Evolutionary conservation across 306 rosid genomes (phyloP), one percentile per base, ranked within the genome.

Genomic region (Casuarina glauca): DNA sequence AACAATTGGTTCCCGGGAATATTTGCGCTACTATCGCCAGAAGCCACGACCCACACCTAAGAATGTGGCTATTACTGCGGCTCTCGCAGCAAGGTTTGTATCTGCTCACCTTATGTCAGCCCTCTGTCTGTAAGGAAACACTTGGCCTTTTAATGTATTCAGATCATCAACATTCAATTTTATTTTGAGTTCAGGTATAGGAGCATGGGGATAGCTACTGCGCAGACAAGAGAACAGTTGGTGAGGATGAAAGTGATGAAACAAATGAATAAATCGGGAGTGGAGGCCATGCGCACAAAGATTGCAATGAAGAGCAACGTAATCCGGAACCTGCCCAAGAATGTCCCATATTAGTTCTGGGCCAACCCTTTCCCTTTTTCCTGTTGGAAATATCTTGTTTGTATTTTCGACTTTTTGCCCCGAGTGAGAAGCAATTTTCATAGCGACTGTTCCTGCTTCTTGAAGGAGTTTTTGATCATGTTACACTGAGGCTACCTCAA

Each of bases 1-100:
- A 88, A 85, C 90, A 19, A 91, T 96, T 64, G 99, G 99, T 58
- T 90, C 92, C n/a, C 90, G 99, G 38, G 97, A 93, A 72, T 96
- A 72, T 83, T 69, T 96, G 87, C 99, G 99, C 73, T 96, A 96
- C 60, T 96, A 96, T 83, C 97, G 99, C 75, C 99, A 96, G 81
- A 93, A 93, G 67, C 98, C 95, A 11, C 88, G 96, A 0, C 99
- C 99, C 9, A 78, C 97, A 16, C 88, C 90, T 3, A 85, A 88
- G 73, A 68, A 62, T 71, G 63, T 57, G 70, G 87, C 91, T 43
- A 78, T 96, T 17, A 82, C 90, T 49, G 97, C 94, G 39, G 93
- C 90, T 15, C 84, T 93, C 82, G 98, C 98, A 60, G 84, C 99
- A 41, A 93, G 99, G 99, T 96, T 74, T 69, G 77, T 55, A 64